A percentile compares a stretch with the other conserved stretches of the same genome.
phyloP scores from a whole-genome alignment of 1,284 basidiomycete species.

The Marasmius oreades region DNA sequence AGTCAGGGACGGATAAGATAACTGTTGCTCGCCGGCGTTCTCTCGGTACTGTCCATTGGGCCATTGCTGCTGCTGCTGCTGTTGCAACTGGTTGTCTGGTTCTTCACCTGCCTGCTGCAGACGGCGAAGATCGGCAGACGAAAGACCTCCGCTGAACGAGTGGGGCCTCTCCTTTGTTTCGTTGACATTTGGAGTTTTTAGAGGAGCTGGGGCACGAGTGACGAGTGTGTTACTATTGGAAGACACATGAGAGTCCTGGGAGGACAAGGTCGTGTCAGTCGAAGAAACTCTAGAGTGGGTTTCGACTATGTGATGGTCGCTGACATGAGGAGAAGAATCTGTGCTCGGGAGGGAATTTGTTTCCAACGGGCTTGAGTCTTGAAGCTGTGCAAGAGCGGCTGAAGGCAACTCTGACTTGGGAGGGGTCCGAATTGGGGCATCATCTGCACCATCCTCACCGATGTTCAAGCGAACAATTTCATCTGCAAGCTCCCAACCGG shows the following conservation, averaged over 20 bases:
- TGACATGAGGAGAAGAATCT: slow-evolving; percentile 66
- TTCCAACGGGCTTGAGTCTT: slow-evolving; percentile 67
- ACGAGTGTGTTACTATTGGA: slow-evolving; percentile 53
- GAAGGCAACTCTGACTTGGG: slow-evolving; percentile 54
- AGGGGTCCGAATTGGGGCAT: slow-evolving; percentile 56
- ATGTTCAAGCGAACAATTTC: slow-evolving; percentile 71
- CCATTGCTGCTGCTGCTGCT: slow-evolving; percentile 39
- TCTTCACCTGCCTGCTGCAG: slow-evolving; percentile 62
- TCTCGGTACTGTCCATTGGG: slow-evolving; percentile 46
- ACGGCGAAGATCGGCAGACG: slow-evolving; percentile 66
- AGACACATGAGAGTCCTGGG: slow-evolving; percentile 51
- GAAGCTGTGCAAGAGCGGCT: slow-evolving; percentile 49
- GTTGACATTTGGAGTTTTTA: slow-evolving; percentile 46
- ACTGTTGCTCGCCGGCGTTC: slow-evolving; percentile 52
- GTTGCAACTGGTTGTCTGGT: slow-evolving; percentile 30
- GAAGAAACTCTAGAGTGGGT: slow-evolving; percentile 77
- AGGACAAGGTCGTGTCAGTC: slow-evolving; percentile 61
- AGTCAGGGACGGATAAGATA: slow-evolving; percentile 67
- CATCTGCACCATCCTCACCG: slow-evolving; percentile 50
- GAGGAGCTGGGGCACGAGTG: slow-evolving; percentile 38
- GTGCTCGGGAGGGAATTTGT: slow-evolving; percentile 66
- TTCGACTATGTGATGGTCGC: slow-evolving; percentile 57
- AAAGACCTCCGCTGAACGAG: slow-evolving; percentile 74
- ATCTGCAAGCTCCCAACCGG: slow-evolving; percentile 68
- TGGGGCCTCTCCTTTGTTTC: slow-evolving; percentile 73